Evolutionary conservation across 1,284 basidiomycete genomes (phyloP).

Genomic region (Apiotrichum mycotoxinovorans): DNA sequence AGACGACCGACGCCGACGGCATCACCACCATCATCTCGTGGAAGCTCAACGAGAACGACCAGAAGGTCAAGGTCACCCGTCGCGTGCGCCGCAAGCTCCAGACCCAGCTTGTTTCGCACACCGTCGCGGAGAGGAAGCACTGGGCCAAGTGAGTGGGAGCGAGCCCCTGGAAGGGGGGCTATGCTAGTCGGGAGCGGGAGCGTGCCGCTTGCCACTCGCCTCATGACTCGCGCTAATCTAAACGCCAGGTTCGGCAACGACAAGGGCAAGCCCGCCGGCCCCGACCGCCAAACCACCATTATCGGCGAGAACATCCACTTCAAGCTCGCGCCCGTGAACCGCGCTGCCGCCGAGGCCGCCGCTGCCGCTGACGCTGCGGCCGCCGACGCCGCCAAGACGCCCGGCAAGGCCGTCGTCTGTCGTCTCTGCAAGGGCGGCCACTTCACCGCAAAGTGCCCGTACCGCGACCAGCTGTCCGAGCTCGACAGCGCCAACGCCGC

Average conservation of each 20-base stretch:
- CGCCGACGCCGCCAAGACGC: constrained; percentile 67
- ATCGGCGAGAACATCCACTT: constrained; percentile 86
- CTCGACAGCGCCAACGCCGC: constrained; percentile 65
- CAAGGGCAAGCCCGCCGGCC: constrained; percentile 80
- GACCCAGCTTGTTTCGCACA: constrained; percentile 88
- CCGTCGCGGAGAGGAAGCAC: constrained; percentile 85
- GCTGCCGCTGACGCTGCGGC: constrained; percentile 63
- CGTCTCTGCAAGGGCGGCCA: constrained; percentile 95
- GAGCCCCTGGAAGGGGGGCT: too few relatives aligned
- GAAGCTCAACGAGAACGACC: constrained; percentile 82
- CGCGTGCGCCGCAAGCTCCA: constrained; percentile 83
- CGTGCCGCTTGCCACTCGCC: neutral
- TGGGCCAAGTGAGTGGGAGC: constrained; percentile 69
- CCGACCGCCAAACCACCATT: constrained; percentile 91
- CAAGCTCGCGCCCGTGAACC: constrained; percentile 74
- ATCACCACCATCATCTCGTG: constrained; percentile 82
- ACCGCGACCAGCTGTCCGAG: constrained; percentile 80
- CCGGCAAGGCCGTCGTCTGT: constrained; percentile 83
- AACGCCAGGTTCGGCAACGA: constrained; percentile 75
- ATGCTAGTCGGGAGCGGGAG: neutral
- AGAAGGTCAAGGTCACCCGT: constrained; percentile 86
- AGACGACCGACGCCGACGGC: constrained; percentile 81
- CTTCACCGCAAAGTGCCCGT: constrained; percentile 97
- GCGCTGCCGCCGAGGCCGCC: constrained; percentile 60
- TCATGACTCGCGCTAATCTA: constrained; percentile 2